phyloP scores from a whole-genome alignment of 2,329 filamentous ascomycete species.

The Anthostomella pinea region DNA sequence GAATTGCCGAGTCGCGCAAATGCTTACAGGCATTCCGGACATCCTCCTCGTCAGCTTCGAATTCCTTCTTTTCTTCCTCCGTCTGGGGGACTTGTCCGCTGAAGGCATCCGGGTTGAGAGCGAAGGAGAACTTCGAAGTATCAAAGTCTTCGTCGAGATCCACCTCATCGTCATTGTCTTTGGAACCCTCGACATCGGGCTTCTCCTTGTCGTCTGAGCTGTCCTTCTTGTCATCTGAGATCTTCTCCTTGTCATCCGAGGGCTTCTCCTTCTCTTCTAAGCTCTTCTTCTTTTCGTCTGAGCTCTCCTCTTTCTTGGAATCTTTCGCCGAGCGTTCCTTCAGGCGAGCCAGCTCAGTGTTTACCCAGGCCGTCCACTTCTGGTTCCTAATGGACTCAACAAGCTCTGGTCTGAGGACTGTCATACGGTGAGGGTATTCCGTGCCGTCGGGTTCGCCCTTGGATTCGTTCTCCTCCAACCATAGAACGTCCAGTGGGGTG shows the following conservation, averaged over 20 bases:
- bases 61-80: constrained; percentile 81
- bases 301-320: constrained; percentile 33
- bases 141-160: constrained; percentile 70
- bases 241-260: constrained; percentile 19
- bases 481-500: constrained; percentile 84
- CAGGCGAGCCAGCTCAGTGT: constrained; percentile 66
- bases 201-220: constrained; percentile 28
- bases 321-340: constrained; percentile 37
- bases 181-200: constrained; percentile 21
- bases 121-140: constrained; percentile 80
- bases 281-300: constrained; percentile 9
- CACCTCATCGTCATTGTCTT: constrained; percentile 34
- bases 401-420: constrained; percentile 84
- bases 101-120: constrained; percentile 93
- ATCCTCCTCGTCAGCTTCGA: constrained; percentile 80
- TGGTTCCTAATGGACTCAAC: constrained; percentile 80
- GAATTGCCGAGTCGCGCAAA: constrained; percentile 73
- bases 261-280: constrained; percentile 7
- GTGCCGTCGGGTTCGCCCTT: constrained; percentile 40
- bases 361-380: constrained; percentile 88
- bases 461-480: constrained; percentile 75
- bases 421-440: constrained; percentile 92
- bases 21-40: constrained; percentile 81
- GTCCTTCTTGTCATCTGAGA: constrained; percentile 30
- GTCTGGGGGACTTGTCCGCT: constrained; percentile 89